Percentiles rank a stretch among this genome's conserved stretches.
Conservation (phyloP, 2,329 filamentous ascomycete species). For the Ophiostoma tasmaniense region DNA sequence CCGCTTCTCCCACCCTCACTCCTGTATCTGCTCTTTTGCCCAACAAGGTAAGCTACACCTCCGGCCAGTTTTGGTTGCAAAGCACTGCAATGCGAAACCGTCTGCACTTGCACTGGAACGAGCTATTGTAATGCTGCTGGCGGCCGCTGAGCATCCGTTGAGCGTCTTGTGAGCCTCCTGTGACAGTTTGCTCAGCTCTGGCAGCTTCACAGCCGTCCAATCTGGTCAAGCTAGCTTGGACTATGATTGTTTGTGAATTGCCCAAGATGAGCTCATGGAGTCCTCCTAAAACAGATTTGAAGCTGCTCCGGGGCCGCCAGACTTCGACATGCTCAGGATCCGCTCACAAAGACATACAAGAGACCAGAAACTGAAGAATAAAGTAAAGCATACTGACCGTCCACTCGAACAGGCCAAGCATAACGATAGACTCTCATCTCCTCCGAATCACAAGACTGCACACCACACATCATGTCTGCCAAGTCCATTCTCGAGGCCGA, state of each 20-base stretch:
- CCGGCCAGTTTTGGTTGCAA: background rate
- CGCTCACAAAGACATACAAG: background rate
- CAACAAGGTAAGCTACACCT: constrained; percentile 15
- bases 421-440: constrained; percentile 1
- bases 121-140: background rate
- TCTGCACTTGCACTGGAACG: background rate
- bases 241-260: background rate
- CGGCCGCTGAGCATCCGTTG: background rate
- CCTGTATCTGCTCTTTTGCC: constrained; percentile 9
- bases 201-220: background rate
- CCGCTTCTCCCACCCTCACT: constrained; percentile 1
- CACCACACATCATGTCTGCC: constrained; percentile 62
- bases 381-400: constrained; percentile 3
- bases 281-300: background rate
- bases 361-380: background rate
- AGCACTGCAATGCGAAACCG: background rate
- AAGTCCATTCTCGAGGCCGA: constrained; percentile 98
- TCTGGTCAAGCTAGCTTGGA: background rate
- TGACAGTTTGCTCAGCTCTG: background rate
- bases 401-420: constrained; percentile 5
- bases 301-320: background rate
- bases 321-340: background rate
- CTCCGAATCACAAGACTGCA: background rate
- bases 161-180: background rate
- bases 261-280: background rate